These are phyloP conservation scores for Russula emetica DNA, from an alignment of 768 basidiomycete species.

Conservation along the genomic window DNA sequence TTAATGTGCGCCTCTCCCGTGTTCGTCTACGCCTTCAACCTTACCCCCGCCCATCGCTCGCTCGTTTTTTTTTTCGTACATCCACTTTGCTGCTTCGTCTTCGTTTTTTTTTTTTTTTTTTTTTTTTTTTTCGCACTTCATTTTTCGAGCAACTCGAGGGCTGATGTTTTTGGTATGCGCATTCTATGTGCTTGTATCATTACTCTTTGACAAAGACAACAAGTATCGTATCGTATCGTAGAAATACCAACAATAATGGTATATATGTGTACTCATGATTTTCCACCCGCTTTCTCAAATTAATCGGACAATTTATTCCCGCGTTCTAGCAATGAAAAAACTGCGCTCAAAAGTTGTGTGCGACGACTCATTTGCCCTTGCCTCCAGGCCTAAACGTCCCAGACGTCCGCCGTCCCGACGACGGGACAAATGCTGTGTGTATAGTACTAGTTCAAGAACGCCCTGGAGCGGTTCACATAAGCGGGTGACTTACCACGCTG, in stretches of 20 bases:
- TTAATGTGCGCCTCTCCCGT: constrained; percentile 15
- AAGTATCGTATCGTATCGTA: constrained; percentile 18
- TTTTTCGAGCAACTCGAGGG: constrained; percentile 3
- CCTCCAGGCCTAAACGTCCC: constrained; percentile 46
- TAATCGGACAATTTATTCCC: background rate
- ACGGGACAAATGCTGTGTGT: constrained; percentile 43
- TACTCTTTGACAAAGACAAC: background rate
- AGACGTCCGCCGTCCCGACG: constrained; percentile 36
- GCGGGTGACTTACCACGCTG: constrained; percentile 19
- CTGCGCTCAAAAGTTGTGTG: background rate
- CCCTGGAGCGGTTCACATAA: background rate
- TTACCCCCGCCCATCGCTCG: constrained; percentile 4
- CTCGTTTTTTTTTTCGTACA: background rate
- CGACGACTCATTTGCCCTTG: constrained; percentile 12
- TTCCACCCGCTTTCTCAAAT: background rate
- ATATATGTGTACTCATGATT: constrained; percentile 18
- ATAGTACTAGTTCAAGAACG: background rate
- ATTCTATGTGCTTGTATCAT: constrained; percentile 12
- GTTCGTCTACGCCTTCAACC: background rate
- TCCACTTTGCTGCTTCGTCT: background rate
- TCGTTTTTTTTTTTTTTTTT: background rate
- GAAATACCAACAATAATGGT: constrained; percentile 16
- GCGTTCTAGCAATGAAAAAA: no score
- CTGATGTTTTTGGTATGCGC: constrained; percentile 15
- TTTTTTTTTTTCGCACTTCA: background rate